Base-by-base conservation (phyloP, 140 eudicot genomes). In the Oenanthe javanica region DNA sequence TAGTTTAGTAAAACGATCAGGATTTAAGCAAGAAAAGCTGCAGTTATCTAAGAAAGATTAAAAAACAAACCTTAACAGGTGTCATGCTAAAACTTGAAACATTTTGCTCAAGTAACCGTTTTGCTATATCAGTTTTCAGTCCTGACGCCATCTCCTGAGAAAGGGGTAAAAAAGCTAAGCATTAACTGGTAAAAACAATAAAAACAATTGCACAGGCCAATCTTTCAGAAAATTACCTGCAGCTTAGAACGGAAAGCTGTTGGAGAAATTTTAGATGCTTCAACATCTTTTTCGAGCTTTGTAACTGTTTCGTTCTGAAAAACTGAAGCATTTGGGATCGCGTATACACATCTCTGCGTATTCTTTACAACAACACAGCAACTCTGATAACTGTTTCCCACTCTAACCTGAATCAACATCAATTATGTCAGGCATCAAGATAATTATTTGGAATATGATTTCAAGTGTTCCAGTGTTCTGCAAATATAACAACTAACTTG, bases 261-360 rank as follows among this genome's bases (percentile, higher is more conserved):
- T 38, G 88, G 67, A 50, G 96, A 86, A 25, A 80, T 75, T 77
- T 84, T 86, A 47, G 93, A 89, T 80, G 93, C 92, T 83, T 88
- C 87, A 47, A 67, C 84, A 43, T 87, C 90, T 85, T 66, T 85
- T 72, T 91, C 91, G 76, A 91, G 90, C 85, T 91, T 89, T 82
- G 42, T n/a, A 77, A 96, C 83, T 36, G 31, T 79, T 52, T 85
- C 87, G 69, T 85, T 83, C 45, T 86, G 81, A 83, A 96, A 86
- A 36, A 87, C 73, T 75, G 93, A 45, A 73, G 80, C 89, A 82
- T 82, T 86, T 45, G 99, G 99, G 74, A 96, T 83, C 66, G 99
- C 99, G 79, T 89, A 93, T 38, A 96, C 83, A 85, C 98, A 96
- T 88, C 99, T 91, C 86, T 90, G 97, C 97, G 89, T 96, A 85